A percentile compares a stretch with the other conserved stretches of the same genome.
These are phyloP conservation scores for Coniochaeta sp. DNA, from an alignment of 2,329 filamentous ascomycete genomes.

Conservation along the genomic window DNA sequence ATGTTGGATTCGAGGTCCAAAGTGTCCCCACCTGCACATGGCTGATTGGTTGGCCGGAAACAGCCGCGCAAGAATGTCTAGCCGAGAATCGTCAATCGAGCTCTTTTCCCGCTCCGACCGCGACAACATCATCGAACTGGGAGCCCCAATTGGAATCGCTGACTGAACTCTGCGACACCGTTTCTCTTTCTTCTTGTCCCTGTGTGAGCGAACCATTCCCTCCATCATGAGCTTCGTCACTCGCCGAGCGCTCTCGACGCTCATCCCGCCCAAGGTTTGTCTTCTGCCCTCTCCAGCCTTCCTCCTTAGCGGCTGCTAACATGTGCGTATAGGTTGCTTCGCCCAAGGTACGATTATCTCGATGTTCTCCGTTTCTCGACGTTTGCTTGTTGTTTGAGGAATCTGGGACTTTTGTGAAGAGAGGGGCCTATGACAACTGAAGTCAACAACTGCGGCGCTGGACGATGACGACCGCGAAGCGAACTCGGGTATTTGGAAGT, in stretches of 20 bases:
- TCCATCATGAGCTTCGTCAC: conserved; percentile 84
- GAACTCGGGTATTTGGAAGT: not conserved
- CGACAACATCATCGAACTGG: conserved; percentile 7
- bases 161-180: conserved; percentile 11
- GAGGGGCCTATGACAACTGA: not conserved
- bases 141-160: conserved; percentile 13
- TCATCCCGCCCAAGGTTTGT: conserved; percentile 96
- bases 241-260: conserved; percentile 89
- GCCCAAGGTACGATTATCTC: conserved; percentile 61
- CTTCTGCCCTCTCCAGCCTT: conserved; percentile 4
- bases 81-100: conserved; percentile 15
- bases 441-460: not conserved
- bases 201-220: conserved; percentile 10
- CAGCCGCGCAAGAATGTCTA: conserved; percentile 24
- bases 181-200: conserved; percentile 15
- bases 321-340: conserved; percentile 60
- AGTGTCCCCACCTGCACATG: conserved; percentile 4
- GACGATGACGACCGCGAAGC: not conserved
- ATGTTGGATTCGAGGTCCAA: conserved; percentile 5
- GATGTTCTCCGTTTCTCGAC: conserved; percentile 3
- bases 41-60: conserved; percentile 21
- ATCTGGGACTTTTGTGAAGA: not conserved
- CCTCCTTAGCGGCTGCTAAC: not conserved
- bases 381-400: not conserved
- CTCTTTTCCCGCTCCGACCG: conserved; percentile 13